Base-by-base conservation (phyloP, 2,329 filamentous ascomycete species). In the Exophiala phaeomuriformis region DNA sequence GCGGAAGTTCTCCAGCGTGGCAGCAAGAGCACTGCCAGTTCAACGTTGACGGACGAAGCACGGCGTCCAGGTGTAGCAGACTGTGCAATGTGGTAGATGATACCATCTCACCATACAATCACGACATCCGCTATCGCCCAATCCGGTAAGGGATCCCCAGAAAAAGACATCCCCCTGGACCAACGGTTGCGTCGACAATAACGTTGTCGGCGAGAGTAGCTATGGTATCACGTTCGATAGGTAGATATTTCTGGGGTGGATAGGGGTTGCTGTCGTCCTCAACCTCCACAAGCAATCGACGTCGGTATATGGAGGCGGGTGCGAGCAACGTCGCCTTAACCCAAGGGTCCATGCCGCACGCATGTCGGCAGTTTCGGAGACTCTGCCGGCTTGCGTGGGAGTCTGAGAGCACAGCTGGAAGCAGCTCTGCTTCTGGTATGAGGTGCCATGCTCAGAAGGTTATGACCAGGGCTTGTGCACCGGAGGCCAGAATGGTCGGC, bases 81-180 rank as follows among this genome's bases (percentile, higher is more conserved):
- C 30, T 5, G 37, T 39, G 46, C 36, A 35, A 28, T 30, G 30
- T 5, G 36, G 12, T 45, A 29, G 8, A 57, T 57, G 55, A 41
- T 53, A 51, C 50, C 30, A 57, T 57, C 36, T 32, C 19, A 31
- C 36, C 36, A 35, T 47, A 36, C 29, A 50, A 57, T 56, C 56
- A 58, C 56, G 56, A 58, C 56, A 58, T 58, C 47, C 31, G 42
- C 49, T 49, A 53, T 36, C 27, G 42, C 19, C 53, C 46, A 40
- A 58, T 51, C 32, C 43, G 43, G 52, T 39, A 55, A 53, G 32
- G 8, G 19, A 41, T 41, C 39, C 12, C 4, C 36, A 12, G 19
- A 8, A 7, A 39, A 5, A 8, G 6, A 12, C 4, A 5, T 8
- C 10, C 10, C 36, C 28, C 28, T 36, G 45, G 30, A 28, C 47